Evolutionary conservation across 1,284 basidiomycete genomes (phyloP).

Genomic region (Ustilago trichophora): DNA sequence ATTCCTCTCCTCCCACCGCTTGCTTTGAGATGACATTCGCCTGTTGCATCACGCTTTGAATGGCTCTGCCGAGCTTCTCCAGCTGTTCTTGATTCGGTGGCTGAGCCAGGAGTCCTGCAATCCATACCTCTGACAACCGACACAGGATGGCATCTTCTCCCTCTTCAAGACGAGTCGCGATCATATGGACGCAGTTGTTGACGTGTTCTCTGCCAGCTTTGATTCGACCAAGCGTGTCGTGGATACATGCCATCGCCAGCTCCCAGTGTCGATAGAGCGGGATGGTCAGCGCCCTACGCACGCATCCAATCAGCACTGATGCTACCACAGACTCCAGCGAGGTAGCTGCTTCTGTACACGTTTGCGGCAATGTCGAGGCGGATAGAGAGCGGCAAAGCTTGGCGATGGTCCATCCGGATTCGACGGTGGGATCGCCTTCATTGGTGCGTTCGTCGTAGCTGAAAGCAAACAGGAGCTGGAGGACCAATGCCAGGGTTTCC

Average conservation of each 20-base stretch:
- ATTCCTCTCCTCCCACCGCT: constrained; percentile 20
- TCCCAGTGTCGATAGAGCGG: constrained; percentile 46
- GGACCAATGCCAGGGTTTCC: constrained; percentile 10
- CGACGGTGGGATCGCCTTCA: constrained; percentile 41
- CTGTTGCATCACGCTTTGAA: constrained; percentile 3
- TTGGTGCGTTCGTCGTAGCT: constrained; percentile 45
- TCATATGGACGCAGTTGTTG: constrained; percentile 2
- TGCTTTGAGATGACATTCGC: constrained; percentile 14
- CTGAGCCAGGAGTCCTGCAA: constrained; percentile 3
- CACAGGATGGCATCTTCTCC: constrained; percentile 17
- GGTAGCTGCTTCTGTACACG: not conserved
- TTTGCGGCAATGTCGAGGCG: constrained; percentile 1
- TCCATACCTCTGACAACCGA: constrained; percentile 25
- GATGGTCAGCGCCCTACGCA: constrained; percentile 19
- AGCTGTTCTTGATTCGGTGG: constrained; percentile 2
- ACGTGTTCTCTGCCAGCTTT: constrained; percentile 12
- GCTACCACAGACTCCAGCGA: constrained; percentile 3
- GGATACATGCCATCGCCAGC: constrained; percentile 18
- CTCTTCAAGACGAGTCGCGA: constrained; percentile 12
- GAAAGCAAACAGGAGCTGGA: constrained; percentile 34
- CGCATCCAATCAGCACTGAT: constrained; percentile 16
- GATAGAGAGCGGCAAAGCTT: constrained; percentile 31
- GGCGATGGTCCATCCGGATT: constrained; percentile 46
- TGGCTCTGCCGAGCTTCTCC: not conserved
- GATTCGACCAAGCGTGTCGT: constrained; percentile 9